Conservation (phyloP, 306 rosid genomes). For the Fagus sylvatica region DNA sequence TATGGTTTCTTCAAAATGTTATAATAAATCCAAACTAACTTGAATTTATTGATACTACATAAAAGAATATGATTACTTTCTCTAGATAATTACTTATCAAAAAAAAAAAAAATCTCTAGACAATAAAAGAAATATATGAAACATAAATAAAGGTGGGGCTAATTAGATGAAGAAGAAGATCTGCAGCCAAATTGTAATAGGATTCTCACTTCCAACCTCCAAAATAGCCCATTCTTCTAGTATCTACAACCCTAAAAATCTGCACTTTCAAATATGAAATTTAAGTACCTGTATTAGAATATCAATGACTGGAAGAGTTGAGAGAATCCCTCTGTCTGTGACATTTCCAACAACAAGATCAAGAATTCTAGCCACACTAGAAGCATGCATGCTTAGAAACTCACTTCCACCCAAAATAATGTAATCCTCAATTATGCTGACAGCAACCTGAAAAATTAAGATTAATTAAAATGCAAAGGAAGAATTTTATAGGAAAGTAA, state of each 20-base stretch:
- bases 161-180: neutral
- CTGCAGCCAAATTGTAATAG: neutral
- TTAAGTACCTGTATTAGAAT: constrained; percentile 73
- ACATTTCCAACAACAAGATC: constrained; percentile 89
- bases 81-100: too few relatives aligned
- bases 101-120: too few relatives aligned
- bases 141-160: neutral
- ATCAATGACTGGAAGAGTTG: constrained; percentile 82
- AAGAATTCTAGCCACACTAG: constrained; percentile 79
- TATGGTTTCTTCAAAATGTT: too few relatives aligned
- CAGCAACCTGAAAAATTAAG: constrained; percentile 65
- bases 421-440: constrained; percentile 83
- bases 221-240: neutral
- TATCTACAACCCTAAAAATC: neutral
- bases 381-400: constrained; percentile 78
- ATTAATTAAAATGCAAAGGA: constrained; percentile 17
- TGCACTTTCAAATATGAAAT: constrained; percentile 14
- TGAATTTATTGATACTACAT: neutral
- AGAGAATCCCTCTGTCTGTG: constrained; percentile 77
- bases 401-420: constrained; percentile 83
- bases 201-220: neutral
- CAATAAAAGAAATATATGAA: neutral
- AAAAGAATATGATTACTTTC: neutral
- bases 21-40: neutral
- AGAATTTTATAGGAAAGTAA: constrained; percentile 12